Conservation (phyloP, 768 basidiomycete genomes). For the Tubosaeta sp. region DNA sequence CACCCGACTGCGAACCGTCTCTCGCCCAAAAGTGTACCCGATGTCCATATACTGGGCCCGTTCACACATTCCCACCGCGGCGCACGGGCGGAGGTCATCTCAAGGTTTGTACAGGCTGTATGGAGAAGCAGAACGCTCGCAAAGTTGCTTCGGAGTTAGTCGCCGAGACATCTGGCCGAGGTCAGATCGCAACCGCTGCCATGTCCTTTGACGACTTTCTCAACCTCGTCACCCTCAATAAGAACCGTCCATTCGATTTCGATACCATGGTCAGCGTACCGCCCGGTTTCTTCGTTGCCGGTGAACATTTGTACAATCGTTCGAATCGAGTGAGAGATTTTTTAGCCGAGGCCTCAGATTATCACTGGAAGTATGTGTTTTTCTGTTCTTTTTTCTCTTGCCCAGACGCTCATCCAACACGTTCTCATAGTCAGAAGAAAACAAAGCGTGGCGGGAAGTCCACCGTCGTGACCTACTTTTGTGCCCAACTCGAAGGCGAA, state of each 20-base stretch:
- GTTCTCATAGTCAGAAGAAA: conserved; percentile 27
- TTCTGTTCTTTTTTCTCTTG: not conserved
- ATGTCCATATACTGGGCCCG: conserved; percentile 28
- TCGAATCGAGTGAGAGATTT: conserved; percentile 34
- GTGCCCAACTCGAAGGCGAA: conserved; percentile 32
- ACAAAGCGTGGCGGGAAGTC: conserved; percentile 34
- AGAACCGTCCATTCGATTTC: conserved; percentile 30
- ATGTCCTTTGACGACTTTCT: conserved; percentile 33
- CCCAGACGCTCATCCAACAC: not conserved
- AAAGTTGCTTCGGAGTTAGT: conserved; percentile 29
- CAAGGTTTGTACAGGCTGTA: conserved; percentile 30
- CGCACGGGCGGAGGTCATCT: conserved; percentile 30
- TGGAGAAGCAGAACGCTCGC: conserved; percentile 33
- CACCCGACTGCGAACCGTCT: conserved; percentile 10
- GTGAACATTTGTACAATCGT: conserved; percentile 33
- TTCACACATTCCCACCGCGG: conserved; percentile 26
- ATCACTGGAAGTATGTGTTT: conserved; percentile 33
- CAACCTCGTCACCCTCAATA: conserved; percentile 30
- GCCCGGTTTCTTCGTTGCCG: conserved; percentile 28
- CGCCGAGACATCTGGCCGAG: conserved; percentile 25
- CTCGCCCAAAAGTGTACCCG: conserved; percentile 30
- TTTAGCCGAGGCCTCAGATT: conserved; percentile 32
- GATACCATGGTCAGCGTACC: conserved; percentile 34
- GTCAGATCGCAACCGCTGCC: conserved; percentile 34
- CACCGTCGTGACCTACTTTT: conserved; percentile 34